Base-by-base conservation (phyloP, 1,284 basidiomycete species). In the Ceratobasidium sp. region DNA sequence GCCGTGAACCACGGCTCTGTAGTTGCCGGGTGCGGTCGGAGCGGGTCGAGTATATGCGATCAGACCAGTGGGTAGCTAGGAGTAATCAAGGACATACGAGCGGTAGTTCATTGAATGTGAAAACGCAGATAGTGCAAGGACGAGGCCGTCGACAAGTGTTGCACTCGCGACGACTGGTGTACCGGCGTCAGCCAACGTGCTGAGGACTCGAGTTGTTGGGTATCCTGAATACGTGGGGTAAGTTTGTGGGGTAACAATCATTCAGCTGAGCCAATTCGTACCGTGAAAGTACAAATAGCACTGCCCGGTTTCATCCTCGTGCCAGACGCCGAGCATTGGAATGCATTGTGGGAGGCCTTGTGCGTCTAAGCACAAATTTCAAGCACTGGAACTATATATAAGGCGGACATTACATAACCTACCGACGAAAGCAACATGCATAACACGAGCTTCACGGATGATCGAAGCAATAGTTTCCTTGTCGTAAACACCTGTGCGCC, bases 61-160 rank as follows among this genome's bases (percentile, higher is more conserved):
- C 22, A 29, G 50, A n/a, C n/a, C n/a, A n/a, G n/a, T n/a, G n/a
- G n/a, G n/a, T n/a, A n/a, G n/a, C n/a, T n/a, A n/a, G n/a, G 27
- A 25, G n/a, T 29, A 20, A 53, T 12, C 20, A 10, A 53, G 29
- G 49, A 65, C 60, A 15, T 35, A 65, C 60, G 60, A 65, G 43
- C 76, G 75, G 70, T 77, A 75, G 69, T 76, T 76, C 65, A 76
- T 72, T 22, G 71, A 70, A 67, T 73, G 70, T 42, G 73, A 64
- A 49, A 75, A 76, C 17, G 72, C 73, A 7, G 71, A 73, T n/a
- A 77, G 71, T 20, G 74, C 73, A 13, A 77, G 72, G 34, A 75
- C 75, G 53, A 74, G 69, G 1, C 76, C 76, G 56, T 77, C 76
- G 10, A 77, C 57, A 22, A 76, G 62, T 22, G 76, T 76, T 0